Evolutionary conservation across 2,329 filamentous ascomycete species (phyloP).

Genomic region (Calcarisporium arbuscula): DNA sequence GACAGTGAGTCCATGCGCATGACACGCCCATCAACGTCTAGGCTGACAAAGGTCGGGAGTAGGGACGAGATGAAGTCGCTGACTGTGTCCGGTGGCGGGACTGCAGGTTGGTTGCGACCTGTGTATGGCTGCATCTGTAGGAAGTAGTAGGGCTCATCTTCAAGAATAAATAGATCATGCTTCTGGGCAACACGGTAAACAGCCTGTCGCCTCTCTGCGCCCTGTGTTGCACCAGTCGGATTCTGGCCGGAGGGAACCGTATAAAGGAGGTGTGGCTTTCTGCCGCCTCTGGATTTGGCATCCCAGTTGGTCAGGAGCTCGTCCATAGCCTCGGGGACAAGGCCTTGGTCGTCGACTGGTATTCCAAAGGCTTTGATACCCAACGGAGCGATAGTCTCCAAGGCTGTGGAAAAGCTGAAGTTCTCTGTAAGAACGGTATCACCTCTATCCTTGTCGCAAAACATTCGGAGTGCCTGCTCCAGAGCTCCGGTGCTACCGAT

Average conservation of each 20-base stretch:
- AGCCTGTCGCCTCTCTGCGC: constrained; percentile 56
- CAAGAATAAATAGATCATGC: constrained; percentile 80
- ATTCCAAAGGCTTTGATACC: constrained; percentile 46
- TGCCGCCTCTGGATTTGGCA: constrained; percentile 30
- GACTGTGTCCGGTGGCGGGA: constrained; percentile 52
- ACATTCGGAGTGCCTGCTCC: constrained; percentile 77
- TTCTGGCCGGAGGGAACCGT: constrained; percentile 76
- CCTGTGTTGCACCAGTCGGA: constrained; percentile 80
- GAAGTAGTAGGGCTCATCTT: constrained; percentile 95
- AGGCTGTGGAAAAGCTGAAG: constrained; percentile 77
- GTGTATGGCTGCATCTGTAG: constrained; percentile 78
- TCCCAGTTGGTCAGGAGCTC: constrained; percentile 46
- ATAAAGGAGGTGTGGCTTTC: constrained; percentile 51
- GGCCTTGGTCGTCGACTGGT: constrained; percentile 45
- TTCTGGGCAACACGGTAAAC: constrained; percentile 75
- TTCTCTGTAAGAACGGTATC: constrained; percentile 83
- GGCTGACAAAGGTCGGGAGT: constrained; percentile 64
- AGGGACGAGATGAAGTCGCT: constrained; percentile 63
- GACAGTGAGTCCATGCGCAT: constrained; percentile 90
- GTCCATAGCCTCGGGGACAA: constrained; percentile 47
- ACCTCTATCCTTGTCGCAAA: constrained; percentile 61
- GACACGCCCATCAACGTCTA: constrained; percentile 83
- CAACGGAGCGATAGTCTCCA: constrained; percentile 51
- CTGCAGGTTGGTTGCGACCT: constrained; percentile 40
- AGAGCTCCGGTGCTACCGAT: constrained; percentile 81